phyloP scores from a whole-genome alignment of 257 asterid species.

The Solanum commersonii region DNA sequence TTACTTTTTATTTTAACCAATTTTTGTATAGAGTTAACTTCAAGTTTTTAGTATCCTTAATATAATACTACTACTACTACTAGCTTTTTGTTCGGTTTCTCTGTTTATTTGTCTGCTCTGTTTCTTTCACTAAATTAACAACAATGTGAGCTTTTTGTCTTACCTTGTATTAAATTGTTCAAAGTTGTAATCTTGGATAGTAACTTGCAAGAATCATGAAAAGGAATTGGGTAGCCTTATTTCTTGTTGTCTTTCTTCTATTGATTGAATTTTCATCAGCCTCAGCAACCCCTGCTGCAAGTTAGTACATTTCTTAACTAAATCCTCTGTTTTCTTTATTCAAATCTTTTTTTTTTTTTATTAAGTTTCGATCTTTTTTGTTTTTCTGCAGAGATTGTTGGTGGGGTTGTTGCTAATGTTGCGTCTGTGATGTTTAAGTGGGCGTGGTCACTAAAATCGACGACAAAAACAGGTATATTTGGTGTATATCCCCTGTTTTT shows the following conservation, averaged over 20 bases:
- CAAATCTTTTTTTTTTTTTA: background rate
- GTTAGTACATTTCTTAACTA: conserved; percentile 31
- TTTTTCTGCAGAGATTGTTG: conserved; percentile 50
- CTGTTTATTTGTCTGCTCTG: background rate
- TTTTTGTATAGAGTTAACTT: background rate
- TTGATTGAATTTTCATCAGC: conserved; percentile 49
- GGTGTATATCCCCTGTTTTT: background rate
- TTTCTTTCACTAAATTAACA: conserved; percentile 16
- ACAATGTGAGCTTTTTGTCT: conserved; percentile 13
- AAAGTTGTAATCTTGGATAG: conserved; percentile 8
- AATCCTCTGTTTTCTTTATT: background rate
- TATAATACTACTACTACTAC: background rate
- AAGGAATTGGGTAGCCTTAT: conserved; percentile 23
- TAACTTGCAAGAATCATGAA: conserved; percentile 28
- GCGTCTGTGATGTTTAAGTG: conserved; percentile 74
- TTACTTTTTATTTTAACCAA: background rate
- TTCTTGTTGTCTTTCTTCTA: conserved; percentile 26
- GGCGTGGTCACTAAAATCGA: conserved; percentile 73
- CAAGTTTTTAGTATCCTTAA: background rate
- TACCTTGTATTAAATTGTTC: background rate
- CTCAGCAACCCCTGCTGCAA: conserved; percentile 75
- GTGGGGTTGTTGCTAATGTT: conserved; percentile 75
- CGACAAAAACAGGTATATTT: conserved; percentile 48
- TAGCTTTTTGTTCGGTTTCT: background rate
- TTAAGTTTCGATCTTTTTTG: background rate